Base-by-base conservation (phyloP, 176 grass and related monocot genomes). In the Metroxylon sagu region DNA sequence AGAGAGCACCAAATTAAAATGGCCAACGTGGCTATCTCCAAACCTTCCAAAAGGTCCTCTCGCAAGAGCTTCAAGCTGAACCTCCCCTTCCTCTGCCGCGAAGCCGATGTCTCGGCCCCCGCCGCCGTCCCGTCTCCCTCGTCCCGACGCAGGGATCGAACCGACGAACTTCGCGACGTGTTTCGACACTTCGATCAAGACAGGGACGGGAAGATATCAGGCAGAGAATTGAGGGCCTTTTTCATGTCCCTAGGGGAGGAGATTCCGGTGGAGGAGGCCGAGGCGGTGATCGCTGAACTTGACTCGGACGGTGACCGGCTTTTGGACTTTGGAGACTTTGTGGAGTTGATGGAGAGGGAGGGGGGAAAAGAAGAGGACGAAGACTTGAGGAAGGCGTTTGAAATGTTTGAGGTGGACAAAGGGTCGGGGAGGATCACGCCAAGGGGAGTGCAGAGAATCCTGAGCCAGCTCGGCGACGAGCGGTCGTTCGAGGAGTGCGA, bases 391-490 rank as follows among this genome's bases (percentile, higher is more conserved):
- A 74, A 59, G 63, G 92, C 86, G 52, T 96, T 96, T 58, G 83
- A 90, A 72, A 85, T 96, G 83, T 96, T 96, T 50, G 89, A 90
- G 65, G 75, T 77, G 21, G 92, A 82, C 15, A 89, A 96, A 62
- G 82, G 80, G 25, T 66, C 75, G 5, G 83, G 92, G 6, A 72
- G 87, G 76, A 96, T 96, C 76, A 96, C 87, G 35, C 71, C 87
- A 27, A 76, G 70, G 57, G 86, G 87, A 5, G n/a, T 90, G 65
- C 80, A 90, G 75, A 64, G 78, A 53, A 87, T 96, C 72, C 80
- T 96, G 29, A 76, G 80, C 16, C 74, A 77, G 72, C 83, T 96
- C 6, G 92, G 92, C 3, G 87, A 96, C 57, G 84, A 88, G 57
- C 81, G 83, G 6, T 85, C 83, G 4, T 59, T 96, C 27, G 69